Evolutionary conservation across 139 green algal genomes (phyloP).

Genomic region (Prasinococcaceae sp.): DNA sequence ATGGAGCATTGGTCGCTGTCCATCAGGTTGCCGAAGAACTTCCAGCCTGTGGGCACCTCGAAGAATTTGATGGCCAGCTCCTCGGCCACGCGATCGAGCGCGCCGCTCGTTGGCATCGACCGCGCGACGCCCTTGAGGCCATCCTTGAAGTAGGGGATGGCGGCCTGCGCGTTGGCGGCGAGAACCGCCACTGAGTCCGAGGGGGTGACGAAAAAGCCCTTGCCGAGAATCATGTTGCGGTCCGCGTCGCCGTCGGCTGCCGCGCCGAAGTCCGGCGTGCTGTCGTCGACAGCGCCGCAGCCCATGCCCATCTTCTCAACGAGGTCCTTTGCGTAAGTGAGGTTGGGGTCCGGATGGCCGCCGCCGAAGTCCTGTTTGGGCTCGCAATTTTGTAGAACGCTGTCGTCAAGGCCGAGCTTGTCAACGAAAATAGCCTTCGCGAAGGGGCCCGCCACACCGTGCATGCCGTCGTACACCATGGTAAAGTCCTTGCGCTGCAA

Average conservation of each 20-base stretch:
- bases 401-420: slow-evolving; percentile 14
- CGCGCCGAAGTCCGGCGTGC: slow-evolving; percentile 24
- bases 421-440: slow-evolving; percentile 28
- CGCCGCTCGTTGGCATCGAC: slow-evolving; percentile 29
- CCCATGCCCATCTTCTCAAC: slow-evolving; percentile 24
- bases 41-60: slow-evolving; percentile 79
- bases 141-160: slow-evolving; percentile 32
- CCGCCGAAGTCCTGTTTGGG: slow-evolving; percentile 35
- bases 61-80: slow-evolving; percentile 38
- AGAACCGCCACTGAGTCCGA: slow-evolving; percentile 37
- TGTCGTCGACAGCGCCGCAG: no score
- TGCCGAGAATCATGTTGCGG: slow-evolving; percentile 38
- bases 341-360: slow-evolving; percentile 30
- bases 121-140: slow-evolving; percentile 32
- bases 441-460: slow-evolving; percentile 30
- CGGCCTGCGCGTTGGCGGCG: slow-evolving; percentile 24
- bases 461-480: slow-evolving; percentile 25
- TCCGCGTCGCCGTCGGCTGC: slow-evolving; percentile 31
- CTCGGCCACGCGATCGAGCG: slow-evolving; percentile 26
- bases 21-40: slow-evolving; percentile 99
- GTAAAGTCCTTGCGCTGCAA: slow-evolving; percentile 20
- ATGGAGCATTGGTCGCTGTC: slow-evolving; percentile 84
- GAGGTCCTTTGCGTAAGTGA: slow-evolving; percentile 30
- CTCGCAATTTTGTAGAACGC: slow-evolving; percentile 20
- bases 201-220: slow-evolving; percentile 33